Conservation (phyloP, 2,329 filamentous ascomycete species). For the Penicillium crustosum region DNA sequence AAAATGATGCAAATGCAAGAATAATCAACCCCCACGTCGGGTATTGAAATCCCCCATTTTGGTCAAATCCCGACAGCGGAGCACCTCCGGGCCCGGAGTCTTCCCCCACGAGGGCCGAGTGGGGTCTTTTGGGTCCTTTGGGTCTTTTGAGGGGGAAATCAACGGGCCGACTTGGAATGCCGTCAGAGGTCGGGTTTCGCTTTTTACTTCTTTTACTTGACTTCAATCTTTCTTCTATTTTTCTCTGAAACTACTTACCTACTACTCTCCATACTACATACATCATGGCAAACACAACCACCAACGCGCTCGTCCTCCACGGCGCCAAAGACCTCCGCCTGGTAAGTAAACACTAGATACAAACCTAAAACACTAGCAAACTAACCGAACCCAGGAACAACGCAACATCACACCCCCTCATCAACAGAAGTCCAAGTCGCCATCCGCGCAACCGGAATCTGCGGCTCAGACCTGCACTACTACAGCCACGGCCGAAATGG, state of each 20-base stretch:
- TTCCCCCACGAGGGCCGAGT: conserved; percentile 15
- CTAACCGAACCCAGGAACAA: conserved; percentile 51
- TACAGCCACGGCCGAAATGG: conserved; percentile 85
- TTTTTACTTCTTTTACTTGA: not conserved
- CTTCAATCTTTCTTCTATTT: not conserved
- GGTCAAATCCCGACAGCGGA: conserved; percentile 24
- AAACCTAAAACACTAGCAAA: not conserved
- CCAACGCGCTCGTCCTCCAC: conserved; percentile 56
- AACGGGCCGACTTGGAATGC: conserved; percentile 6
- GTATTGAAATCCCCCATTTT: conserved; percentile 14
- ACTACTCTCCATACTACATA: not conserved
- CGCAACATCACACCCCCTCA: conserved; percentile 47
- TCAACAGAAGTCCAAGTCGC: conserved; percentile 62
- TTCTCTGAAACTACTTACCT: not conserved
- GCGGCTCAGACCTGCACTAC: conserved; percentile 77
- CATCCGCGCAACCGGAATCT: conserved; percentile 67
- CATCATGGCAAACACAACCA: conserved; percentile 29
- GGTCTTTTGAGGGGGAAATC: conserved; percentile 13
- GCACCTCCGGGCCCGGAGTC: conserved; percentile 19
- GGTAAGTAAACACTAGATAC: conserved; percentile 40
- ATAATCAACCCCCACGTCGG: conserved; percentile 12
- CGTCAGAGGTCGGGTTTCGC: conserved; percentile 5
- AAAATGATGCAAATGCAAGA: not conserved
- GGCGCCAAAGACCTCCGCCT: conserved; percentile 61
- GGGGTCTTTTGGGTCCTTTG: conserved; percentile 1